Base-by-base conservation (phyloP, 1,284 basidiomycete genomes). In the Cutaneotrichosporon arboriforme region DNA sequence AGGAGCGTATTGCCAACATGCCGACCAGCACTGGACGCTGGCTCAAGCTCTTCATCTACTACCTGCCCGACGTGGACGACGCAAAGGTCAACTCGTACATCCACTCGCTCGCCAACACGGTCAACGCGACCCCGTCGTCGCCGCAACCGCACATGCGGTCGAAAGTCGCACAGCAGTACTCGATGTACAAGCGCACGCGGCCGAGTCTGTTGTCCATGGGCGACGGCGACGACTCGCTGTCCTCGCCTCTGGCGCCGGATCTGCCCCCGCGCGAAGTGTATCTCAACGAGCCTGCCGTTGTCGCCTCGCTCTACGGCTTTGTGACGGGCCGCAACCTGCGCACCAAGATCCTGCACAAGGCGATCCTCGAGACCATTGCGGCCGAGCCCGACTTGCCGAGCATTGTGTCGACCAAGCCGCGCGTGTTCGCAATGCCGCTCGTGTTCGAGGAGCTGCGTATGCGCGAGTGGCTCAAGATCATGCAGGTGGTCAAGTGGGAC, bases 401-500 rank as follows among this genome's bases (percentile, higher is more conserved):
- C 0, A 41, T 68, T 14, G 44, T 65, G 1, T 64, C 62, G 2
- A 37, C 22, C 1, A 58, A 57, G 4, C 66, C 67, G 4, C 55
- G 64, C 8, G 55, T 72, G n/a, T 65, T 73, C 38, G 61, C 65
- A 8, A 40, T 68, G 4, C 63, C 67, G 1, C 47, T 69, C 9
- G 45, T 73, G 9, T 66, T 63, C 54, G 66, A 70, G 43, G 67
- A 71, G n/a, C 55, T 73, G 10, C 51, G 58, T 3, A 57, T 64
- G 3, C 52, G 54, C 15, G 63, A 63, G 35, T 73, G 60, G 57
- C 63, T 66, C 46, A 17, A 53, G 8, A 62, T 56, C 34, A 57
- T 69, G 4, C 54, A 57, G 21, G 49, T 63, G 2, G 45, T 49
- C 10, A 46, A 52, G 17, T 67, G 64, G 53, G 58, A 65, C 33